A percentile compares a stretch with the other conserved stretches of the same genome.
Evolutionary conservation across 495 filamentous ascomycete genomes (phyloP).

Genomic region (Aspergillus incahuasiensis): DNA sequence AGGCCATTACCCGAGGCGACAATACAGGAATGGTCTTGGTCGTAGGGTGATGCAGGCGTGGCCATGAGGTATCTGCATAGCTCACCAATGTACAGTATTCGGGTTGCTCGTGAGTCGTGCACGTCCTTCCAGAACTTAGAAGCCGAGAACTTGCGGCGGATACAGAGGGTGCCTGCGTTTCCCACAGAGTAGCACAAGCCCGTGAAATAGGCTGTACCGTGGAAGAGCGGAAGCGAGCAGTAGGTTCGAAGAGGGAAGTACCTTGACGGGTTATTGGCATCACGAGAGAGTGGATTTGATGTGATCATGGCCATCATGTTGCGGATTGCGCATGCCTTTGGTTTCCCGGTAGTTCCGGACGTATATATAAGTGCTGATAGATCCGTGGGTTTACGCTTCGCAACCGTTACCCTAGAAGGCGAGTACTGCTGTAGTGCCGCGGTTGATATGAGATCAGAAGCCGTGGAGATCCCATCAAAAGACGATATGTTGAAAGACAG

Average conservation of each 20-base stretch:
- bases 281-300: slow-evolving; percentile 35
- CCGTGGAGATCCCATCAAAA: slow-evolving; percentile 50
- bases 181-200: slow-evolving; percentile 47
- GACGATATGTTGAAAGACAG: slow-evolving; percentile 37
- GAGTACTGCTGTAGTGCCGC: slow-evolving; percentile 38
- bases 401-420: slow-evolving; percentile 25
- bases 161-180: slow-evolving; percentile 39
- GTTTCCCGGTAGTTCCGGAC: slow-evolving; percentile 83
- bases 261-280: slow-evolving; percentile 32
- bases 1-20: slow-evolving; percentile 85
- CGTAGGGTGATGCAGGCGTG: slow-evolving; percentile 66
- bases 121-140: slow-evolving; percentile 82
- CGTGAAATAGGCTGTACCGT: slow-evolving; percentile 71
- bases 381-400: slow-evolving; percentile 42
- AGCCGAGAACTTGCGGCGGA: slow-evolving; percentile 75
- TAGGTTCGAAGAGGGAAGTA: slow-evolving; percentile 68
- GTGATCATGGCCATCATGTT: slow-evolving; percentile 50
- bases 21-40: slow-evolving; percentile 68
- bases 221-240: slow-evolving; percentile 90
- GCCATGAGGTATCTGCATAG: slow-evolving; percentile 85
- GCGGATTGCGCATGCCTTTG: slow-evolving; percentile 79
- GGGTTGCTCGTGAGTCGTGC: slow-evolving; percentile 66
- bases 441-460: slow-evolving; percentile 44
- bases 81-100: slow-evolving; percentile 93
- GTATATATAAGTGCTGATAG: slow-evolving; percentile 77